Evolutionary conservation across 176 grass and related monocot species (phyloP).

Genomic region (Cenchrus americanus): DNA sequence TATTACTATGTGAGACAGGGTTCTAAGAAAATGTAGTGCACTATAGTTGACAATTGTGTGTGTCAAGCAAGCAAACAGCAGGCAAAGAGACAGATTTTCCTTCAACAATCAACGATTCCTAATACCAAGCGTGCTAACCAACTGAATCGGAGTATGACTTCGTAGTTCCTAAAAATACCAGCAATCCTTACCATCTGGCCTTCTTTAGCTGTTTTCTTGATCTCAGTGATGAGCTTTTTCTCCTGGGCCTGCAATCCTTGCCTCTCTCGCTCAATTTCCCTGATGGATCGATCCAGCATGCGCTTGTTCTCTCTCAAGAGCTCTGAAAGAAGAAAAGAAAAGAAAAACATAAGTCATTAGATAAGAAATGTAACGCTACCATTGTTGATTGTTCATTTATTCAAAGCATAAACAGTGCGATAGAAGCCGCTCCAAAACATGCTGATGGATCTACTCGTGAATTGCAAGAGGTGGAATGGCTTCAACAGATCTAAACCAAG

Average conservation of each 20-base stretch:
- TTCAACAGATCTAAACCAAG: neutral
- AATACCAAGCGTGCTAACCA: neutral
- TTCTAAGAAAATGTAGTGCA: neutral
- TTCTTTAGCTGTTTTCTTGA: slow-evolving; percentile 82
- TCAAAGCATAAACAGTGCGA: neutral
- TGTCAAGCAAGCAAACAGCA: neutral
- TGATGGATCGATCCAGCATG: slow-evolving; percentile 75
- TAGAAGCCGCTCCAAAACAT: neutral
- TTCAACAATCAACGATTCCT: neutral
- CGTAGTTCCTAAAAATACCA: neutral
- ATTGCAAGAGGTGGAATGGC: neutral
- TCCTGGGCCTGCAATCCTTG: slow-evolving; percentile 75
- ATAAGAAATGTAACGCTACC: neutral
- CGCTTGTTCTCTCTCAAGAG: slow-evolving; percentile 77
- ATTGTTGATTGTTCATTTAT: neutral
- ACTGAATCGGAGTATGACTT: neutral
- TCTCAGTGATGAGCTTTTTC: slow-evolving; percentile 79
- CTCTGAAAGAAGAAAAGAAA: slow-evolving; percentile 40
- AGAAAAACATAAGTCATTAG: neutral
- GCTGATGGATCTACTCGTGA: neutral
- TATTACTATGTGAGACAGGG: neutral
- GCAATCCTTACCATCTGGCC: slow-evolving; percentile 72
- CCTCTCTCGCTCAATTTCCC: slow-evolving; percentile 75
- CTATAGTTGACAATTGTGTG: neutral
- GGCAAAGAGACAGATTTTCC: neutral